Percentiles rank a stretch among this genome's conserved stretches.
These are phyloP conservation scores for Polysphondylium violaceum DNA, from an alignment of 78 protist species.

Conservation along the genomic window DNA sequence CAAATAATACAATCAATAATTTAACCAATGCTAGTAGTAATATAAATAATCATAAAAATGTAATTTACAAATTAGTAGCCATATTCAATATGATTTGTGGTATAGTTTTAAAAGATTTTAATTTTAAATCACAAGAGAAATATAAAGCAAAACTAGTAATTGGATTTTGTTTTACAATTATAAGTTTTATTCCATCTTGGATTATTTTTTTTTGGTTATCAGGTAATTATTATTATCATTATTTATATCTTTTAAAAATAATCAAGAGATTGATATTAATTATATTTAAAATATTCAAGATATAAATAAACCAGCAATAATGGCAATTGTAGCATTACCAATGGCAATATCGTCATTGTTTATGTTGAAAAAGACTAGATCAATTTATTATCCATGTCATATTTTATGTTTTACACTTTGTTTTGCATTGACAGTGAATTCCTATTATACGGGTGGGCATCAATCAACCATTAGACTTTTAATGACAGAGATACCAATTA, in stretches of 20 bases:
- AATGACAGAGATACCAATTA: conserved; percentile 55
- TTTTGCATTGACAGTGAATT: conserved; percentile 66
- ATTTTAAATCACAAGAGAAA: conserved; percentile 36
- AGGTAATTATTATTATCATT: not conserved
- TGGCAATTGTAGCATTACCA: conserved; percentile 67
- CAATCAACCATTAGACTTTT: conserved; percentile 52
- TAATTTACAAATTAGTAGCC: no score
- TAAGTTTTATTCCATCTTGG: conserved; percentile 69
- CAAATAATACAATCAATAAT: not conserved
- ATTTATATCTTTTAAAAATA: no score
- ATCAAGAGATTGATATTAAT: not conserved
- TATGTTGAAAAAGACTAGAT: conserved; percentile 50
- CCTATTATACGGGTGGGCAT: conserved; percentile 77
- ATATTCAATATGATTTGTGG: conserved; percentile 25
- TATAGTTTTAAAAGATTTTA: conserved; percentile 4
- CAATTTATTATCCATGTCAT: conserved; percentile 71
- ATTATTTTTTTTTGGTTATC: conserved; percentile 67
- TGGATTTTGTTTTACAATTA: conserved; percentile 69
- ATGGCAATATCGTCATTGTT: conserved; percentile 50
- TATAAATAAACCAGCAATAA: conserved; percentile 57
- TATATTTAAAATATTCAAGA: conserved; percentile 18
- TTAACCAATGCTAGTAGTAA: not conserved
- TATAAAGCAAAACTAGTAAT: conserved; percentile 65
- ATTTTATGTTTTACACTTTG: conserved; percentile 66
- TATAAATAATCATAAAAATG: no score